Conservation (phyloP, 176 grass and related monocot species). For the Eleusine indica region DNA sequence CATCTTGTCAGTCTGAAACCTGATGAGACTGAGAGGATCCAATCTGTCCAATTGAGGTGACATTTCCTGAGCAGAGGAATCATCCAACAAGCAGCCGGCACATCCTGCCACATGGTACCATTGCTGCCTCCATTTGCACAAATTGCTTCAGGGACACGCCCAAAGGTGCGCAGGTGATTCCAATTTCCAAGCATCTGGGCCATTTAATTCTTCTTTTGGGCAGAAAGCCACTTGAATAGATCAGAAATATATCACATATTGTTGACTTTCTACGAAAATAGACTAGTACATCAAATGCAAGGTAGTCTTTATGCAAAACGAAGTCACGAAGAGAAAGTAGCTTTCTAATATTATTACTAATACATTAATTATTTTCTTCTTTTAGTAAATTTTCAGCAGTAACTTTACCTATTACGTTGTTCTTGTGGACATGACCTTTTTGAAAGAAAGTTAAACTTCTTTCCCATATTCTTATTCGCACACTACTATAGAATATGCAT, state of each 20-base stretch:
- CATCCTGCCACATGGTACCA: background rate
- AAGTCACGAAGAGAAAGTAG: background rate
- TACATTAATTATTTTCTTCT: background rate
- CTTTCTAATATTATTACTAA: background rate
- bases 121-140: background rate
- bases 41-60: slow-evolving; percentile 64
- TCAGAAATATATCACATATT: background rate
- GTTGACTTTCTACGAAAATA: slow-evolving; percentile 17
- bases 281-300: background rate
- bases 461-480: slow-evolving; percentile 3
- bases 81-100: slow-evolving; percentile 29
- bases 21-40: slow-evolving; percentile 37
- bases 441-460: slow-evolving; percentile 6
- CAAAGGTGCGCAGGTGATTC: background rate
- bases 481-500: too few relatives aligned
- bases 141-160: slow-evolving; percentile 24
- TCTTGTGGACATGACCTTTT: background rate
- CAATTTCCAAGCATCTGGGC: background rate
- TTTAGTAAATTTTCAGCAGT: background rate
- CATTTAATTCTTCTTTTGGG: background rate
- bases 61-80: slow-evolving; percentile 45
- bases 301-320: too few relatives aligned
- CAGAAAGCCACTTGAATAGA: background rate
- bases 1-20: slow-evolving; percentile 41
- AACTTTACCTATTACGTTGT: background rate